Evolutionary conservation across 23 red algal genomes (phyloP).

Genomic region (Gracilaria caudata): DNA sequence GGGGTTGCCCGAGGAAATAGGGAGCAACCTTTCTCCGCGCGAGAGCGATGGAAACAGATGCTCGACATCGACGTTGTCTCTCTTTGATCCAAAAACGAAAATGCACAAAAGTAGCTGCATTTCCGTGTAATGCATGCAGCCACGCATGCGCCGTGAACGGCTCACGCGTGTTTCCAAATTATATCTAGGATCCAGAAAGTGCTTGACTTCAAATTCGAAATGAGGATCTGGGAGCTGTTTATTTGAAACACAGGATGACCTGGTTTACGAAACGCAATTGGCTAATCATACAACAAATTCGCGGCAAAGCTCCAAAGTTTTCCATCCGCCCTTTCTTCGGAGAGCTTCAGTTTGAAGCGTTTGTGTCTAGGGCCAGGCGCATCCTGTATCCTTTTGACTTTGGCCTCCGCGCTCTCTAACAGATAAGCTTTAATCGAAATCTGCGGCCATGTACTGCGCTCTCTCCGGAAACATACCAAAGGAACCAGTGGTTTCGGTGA

Average conservation of each 20-base stretch:
- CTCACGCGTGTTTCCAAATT: slow-evolving; percentile 7
- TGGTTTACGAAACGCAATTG: background rate
- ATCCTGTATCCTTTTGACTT: too few relatives aligned
- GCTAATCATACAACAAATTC: too few relatives aligned
- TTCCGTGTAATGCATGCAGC: background rate
- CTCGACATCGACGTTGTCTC: background rate
- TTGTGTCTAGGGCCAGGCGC: too few relatives aligned
- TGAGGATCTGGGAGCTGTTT: background rate
- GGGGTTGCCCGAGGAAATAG: background rate
- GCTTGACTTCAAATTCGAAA: background rate
- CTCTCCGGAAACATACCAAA: slow-evolving; percentile 71
- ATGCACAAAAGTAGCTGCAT: background rate
- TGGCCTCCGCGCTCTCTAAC: background rate
- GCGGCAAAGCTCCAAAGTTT: too few relatives aligned
- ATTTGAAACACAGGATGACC: background rate
- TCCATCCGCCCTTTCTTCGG: too few relatives aligned
- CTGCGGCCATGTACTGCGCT: slow-evolving; percentile 44
- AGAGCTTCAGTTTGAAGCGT: background rate
- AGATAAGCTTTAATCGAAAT: background rate
- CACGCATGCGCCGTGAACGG: slow-evolving; percentile 25
- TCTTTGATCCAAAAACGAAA: background rate
- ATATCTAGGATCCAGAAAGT: background rate
- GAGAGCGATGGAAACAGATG: background rate
- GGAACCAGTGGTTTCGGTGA: slow-evolving; percentile 75
- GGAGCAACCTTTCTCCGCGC: background rate